phyloP scores from a whole-genome alignment of 73 alveolate genomes.

The Durusdinium trenchii region DNA sequence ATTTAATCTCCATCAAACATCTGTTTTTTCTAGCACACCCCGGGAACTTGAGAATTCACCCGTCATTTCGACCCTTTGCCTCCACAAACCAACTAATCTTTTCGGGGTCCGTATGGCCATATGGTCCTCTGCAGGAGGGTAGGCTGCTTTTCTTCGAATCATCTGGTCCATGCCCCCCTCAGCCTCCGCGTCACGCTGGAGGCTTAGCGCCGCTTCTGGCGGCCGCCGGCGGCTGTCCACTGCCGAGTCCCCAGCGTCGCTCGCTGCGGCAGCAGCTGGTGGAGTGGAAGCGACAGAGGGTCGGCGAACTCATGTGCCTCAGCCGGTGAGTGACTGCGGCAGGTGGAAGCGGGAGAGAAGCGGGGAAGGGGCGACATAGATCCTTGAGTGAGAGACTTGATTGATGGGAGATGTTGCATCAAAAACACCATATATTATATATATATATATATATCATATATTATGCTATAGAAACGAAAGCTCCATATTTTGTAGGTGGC shows the following conservation, averaged over 20 bases:
- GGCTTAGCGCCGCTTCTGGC: conserved; percentile 5
- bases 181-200: not conserved
- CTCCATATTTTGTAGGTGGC: too few species aligned
- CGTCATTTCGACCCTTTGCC: not conserved
- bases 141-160: not conserved
- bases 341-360: too few species aligned
- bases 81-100: not conserved
- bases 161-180: not conserved
- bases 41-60: too few species aligned
- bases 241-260: conserved; percentile 83
- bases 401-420: too few species aligned
- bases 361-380: too few species aligned
- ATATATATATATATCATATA: too few species aligned
- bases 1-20: too few species aligned
- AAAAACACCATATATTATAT: too few species aligned
- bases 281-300: conserved; percentile 70
- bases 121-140: not conserved
- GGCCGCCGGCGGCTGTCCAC: conserved; percentile 51
- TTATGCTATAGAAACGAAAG: too few species aligned
- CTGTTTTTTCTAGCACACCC: too few species aligned
- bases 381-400: too few species aligned
- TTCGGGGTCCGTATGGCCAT: not conserved
- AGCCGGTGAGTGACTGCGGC: too few species aligned
- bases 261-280: conserved; percentile 54
- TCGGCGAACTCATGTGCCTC: conserved; percentile 25